These are phyloP conservation scores for Cladorrhinum sp. DNA, from an alignment of 2,329 filamentous ascomycete species.

Conservation along the genomic window DNA sequence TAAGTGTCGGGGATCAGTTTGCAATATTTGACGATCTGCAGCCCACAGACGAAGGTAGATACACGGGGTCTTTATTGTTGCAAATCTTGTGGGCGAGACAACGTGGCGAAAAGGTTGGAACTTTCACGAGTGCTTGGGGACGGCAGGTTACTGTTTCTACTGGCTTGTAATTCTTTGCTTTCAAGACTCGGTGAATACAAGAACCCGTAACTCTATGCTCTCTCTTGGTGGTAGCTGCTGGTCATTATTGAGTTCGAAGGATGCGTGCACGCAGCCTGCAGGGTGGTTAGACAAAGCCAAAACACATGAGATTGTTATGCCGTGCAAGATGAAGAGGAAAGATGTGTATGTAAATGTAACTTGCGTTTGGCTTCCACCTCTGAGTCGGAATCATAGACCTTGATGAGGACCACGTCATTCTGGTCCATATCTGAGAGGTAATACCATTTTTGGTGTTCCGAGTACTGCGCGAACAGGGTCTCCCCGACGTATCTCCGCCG, in stretches of 20 bases:
- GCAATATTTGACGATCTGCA: slow-evolving; percentile 15
- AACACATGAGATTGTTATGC: background rate
- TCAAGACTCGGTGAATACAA: slow-evolving; percentile 3
- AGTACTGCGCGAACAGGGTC: slow-evolving; percentile 2
- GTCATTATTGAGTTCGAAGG: background rate
- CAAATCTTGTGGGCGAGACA: slow-evolving; percentile 7
- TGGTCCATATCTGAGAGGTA: background rate
- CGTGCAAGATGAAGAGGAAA: too few relatives aligned
- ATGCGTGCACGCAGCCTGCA: slow-evolving; percentile 12
- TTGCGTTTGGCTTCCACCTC: background rate
- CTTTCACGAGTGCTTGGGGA: background rate
- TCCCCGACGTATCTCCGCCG: slow-evolving; percentile 8
- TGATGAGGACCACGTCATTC: slow-evolving; percentile 1
- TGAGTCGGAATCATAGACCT: slow-evolving; percentile 10
- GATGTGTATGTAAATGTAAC: background rate
- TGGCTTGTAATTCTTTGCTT: background rate
- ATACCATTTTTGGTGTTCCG: slow-evolving; percentile 1
- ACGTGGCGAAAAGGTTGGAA: background rate
- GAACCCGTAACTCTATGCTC: slow-evolving; percentile 4
- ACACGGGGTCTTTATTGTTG: slow-evolving; percentile 5
- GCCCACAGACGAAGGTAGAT: slow-evolving; percentile 13
- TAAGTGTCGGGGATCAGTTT: background rate
- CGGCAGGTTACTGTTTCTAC: background rate
- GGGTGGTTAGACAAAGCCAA: background rate
- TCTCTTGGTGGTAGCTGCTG: background rate